Conservation (phyloP, 257 asterid genomes). For the Solanum chaucha region DNA sequence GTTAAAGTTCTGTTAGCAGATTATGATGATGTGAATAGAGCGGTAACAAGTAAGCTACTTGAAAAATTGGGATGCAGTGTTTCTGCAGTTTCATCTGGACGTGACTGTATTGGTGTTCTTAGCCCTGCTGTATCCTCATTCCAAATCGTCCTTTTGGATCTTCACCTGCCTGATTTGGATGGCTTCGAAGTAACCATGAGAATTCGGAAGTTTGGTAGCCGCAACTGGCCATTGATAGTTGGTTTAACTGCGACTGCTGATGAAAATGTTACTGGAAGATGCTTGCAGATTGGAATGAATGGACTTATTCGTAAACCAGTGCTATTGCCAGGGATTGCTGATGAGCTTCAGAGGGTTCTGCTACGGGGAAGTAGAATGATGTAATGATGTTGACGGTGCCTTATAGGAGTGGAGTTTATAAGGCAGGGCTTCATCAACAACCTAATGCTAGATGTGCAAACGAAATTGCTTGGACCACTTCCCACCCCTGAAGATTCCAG, state of each 20-base stretch:
- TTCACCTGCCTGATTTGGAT: slow-evolving; percentile 76
- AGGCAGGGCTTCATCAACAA: background rate
- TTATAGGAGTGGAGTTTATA: background rate
- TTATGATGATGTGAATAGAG: slow-evolving; percentile 64
- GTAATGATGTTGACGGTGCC: slow-evolving; percentile 8
- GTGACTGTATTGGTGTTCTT: slow-evolving; percentile 58
- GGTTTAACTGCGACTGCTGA: slow-evolving; percentile 60
- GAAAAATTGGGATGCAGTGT: slow-evolving; percentile 84
- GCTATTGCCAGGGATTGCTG: slow-evolving; percentile 51
- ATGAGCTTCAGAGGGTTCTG: slow-evolving; percentile 54
- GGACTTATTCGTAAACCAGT: slow-evolving; percentile 75
- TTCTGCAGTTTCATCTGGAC: slow-evolving; percentile 65
- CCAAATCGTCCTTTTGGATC: slow-evolving; percentile 74
- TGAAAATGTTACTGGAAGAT: slow-evolving; percentile 39
- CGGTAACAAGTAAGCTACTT: slow-evolving; percentile 67
- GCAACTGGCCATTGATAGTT: slow-evolving; percentile 67
- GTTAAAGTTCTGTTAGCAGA: slow-evolving; percentile 76
- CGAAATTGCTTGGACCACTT: background rate
- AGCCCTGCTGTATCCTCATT: slow-evolving; percentile 40
- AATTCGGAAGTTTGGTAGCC: slow-evolving; percentile 69
- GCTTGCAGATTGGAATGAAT: slow-evolving; percentile 64
- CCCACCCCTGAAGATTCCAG: background rate
- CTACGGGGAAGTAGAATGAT: slow-evolving; percentile 38
- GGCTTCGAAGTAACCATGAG: slow-evolving; percentile 68
- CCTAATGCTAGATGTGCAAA: background rate